Evolutionary conservation across 2,329 filamentous ascomycete species (phyloP), one percentile per base, ranked within the genome.

Genomic region (Macrophomina phaseolina): DNA sequence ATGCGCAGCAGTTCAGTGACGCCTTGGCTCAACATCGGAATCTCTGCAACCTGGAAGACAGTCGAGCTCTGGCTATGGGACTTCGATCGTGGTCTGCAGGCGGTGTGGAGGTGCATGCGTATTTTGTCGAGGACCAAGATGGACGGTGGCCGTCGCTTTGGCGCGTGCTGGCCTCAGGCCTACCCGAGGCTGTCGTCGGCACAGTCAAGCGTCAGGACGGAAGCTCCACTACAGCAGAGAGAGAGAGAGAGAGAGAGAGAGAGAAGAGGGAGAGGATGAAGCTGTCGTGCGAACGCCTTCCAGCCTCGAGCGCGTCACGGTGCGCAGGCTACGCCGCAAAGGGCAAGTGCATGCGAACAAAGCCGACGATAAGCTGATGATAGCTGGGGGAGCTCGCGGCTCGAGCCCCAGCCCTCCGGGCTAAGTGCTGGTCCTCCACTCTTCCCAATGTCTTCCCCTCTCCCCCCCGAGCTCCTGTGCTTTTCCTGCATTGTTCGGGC

Each of bases 311-410:
- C 23, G 23, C 23, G 36, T 7, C 36, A 30, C 12, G 45, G 6
- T 23, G 23, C 23, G 23, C 23, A 23, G 42, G 23, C 58, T 32
- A 62, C 23, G n/a, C 58, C 42, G 32, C 45, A 40, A 49, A 11
- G 7, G 58, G 58, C 45, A 45, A 14, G 61, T 52, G 12, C 48
- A 64, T 28, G 48, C 61, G 61, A 64, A 18, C 42, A 63, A 49
- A 49, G 60, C 60, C 60, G 60, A 63, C 46, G 60, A 63, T 63
- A 63, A 63, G 60, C 60, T 42, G 32, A 18, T n/a, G 61, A 53
- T 53, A 42, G 61, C 61, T 62, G 6, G 12, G 42, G 40, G 12
- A 42, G 38, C 53, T 28, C 28, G 32, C 56, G 56, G 56, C 55
- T 48, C 5, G 30, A 32, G 32, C 32, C 16, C 52, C 52, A 55